These are phyloP conservation scores for Acanthamoeba lenticulata DNA, from an alignment of 208 protist genomes.

Conservation along the genomic window DNA sequence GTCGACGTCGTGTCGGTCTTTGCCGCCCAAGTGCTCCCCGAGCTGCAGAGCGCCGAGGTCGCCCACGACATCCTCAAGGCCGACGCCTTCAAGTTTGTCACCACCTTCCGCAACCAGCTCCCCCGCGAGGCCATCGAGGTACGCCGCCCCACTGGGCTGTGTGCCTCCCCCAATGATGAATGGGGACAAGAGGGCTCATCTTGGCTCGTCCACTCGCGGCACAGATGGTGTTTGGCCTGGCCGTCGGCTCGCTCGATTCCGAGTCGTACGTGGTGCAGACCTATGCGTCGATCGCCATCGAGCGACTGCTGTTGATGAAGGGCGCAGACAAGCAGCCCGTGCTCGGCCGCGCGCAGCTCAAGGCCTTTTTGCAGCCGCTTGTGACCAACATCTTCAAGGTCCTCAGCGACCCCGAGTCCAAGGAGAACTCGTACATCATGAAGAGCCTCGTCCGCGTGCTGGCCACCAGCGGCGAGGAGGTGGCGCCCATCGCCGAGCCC, in stretches of 20 bases:
- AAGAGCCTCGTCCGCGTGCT: constrained; percentile 87
- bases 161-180: background rate
- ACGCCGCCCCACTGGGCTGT: constrained; percentile 50
- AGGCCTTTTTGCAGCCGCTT: constrained; percentile 1
- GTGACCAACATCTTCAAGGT: constrained; percentile 55
- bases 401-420: background rate
- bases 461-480: constrained; percentile 78
- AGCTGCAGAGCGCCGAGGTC: constrained; percentile 84
- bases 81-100: constrained; percentile 95
- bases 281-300: constrained; percentile 94
- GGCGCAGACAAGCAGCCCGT: constrained; percentile 72
- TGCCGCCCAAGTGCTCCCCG: constrained; percentile 89
- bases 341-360: constrained; percentile 76
- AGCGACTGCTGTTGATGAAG: constrained; percentile 91
- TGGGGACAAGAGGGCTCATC: background rate
- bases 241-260: constrained; percentile 87
- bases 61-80: constrained; percentile 92
- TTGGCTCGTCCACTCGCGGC: constrained; percentile 47
- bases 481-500: constrained; percentile 83
- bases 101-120: constrained; percentile 94
- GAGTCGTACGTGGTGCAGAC: constrained; percentile 91
- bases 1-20: constrained; percentile 94
- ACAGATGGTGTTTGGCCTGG: constrained; percentile 82
- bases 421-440: constrained; percentile 52
- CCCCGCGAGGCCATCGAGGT: constrained; percentile 63